Conservation (phyloP, 2,329 filamentous ascomycete genomes). For the Cladosporium sp. region DNA sequence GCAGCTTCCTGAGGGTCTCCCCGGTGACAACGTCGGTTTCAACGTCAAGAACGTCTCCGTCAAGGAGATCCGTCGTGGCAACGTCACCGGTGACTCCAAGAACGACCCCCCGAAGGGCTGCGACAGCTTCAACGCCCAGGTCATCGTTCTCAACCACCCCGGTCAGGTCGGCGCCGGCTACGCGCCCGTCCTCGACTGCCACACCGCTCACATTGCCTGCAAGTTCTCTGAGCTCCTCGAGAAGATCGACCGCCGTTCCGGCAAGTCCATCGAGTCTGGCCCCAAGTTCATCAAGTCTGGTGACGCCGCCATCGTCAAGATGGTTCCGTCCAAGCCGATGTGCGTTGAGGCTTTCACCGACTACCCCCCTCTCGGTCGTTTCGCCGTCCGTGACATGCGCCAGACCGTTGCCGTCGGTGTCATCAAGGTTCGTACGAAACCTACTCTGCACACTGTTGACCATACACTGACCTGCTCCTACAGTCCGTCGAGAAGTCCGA, state of each 20-base stretch:
- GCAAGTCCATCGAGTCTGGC: slow-evolving; percentile 83
- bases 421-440: slow-evolving; percentile 78
- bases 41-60: slow-evolving; percentile 99
- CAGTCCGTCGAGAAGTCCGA: slow-evolving; percentile 38
- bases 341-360: slow-evolving; percentile 99
- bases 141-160: slow-evolving; percentile 99
- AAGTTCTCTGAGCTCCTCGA: slow-evolving; percentile 99
- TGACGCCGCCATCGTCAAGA: slow-evolving; percentile 99
- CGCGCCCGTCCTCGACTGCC: slow-evolving; percentile 98
- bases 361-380: slow-evolving; percentile 98
- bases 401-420: slow-evolving; percentile 87
- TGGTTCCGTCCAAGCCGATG: slow-evolving; percentile 99
- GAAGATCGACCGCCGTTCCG: slow-evolving; percentile 99
- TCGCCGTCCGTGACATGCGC: slow-evolving; percentile 98
- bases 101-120: slow-evolving; percentile 88
- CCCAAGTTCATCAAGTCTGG: slow-evolving; percentile 99
- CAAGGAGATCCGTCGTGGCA: slow-evolving; percentile 99
- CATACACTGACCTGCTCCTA: slow-evolving; percentile 15
- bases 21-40: slow-evolving; percentile 99
- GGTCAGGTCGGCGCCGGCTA: slow-evolving; percentile 99
- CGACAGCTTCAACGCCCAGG: slow-evolving; percentile 98
- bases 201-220: slow-evolving; percentile 99
- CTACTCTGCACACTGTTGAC: not conserved
- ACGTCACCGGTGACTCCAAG: slow-evolving; percentile 99
- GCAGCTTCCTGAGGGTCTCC: slow-evolving; percentile 89